These are phyloP conservation scores for Bacidia rubella DNA, from an alignment of 495 filamentous ascomycete species.

Conservation along the genomic window DNA sequence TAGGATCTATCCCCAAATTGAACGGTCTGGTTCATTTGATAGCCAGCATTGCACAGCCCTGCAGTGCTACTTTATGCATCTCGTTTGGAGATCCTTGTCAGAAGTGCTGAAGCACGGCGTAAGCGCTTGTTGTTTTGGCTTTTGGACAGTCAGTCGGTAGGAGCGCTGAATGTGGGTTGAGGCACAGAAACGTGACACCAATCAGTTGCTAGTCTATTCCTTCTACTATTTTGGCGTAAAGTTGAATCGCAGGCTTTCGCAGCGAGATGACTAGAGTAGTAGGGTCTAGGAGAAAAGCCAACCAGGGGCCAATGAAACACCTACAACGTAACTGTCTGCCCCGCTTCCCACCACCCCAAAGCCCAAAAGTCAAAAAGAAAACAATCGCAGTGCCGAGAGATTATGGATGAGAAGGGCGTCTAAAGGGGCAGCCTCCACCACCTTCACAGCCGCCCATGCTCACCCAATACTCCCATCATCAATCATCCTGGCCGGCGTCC, in stretches of 20 bases:
- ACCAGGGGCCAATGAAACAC: background rate
- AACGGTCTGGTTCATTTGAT: background rate
- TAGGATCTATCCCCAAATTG: no score
- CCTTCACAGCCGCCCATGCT: background rate
- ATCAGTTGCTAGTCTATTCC: background rate
- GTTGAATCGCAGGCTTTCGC: background rate
- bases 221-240: background rate
- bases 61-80: background rate
- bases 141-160: background rate
- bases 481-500: background rate
- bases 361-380: background rate
- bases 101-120: background rate
- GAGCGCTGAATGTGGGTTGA: background rate
- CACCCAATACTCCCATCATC: background rate
- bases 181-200: background rate
- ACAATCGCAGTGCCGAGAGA: conserved; percentile 3
- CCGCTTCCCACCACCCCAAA: background rate
- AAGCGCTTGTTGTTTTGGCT: background rate
- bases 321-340: background rate
- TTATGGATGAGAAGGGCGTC: conserved; percentile 1
- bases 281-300: no score
- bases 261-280: background rate
- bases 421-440: background rate
- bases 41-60: background rate
- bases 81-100: background rate